phyloP scores from a whole-genome alignment of 1,284 basidiomycete genomes.

The Heterobasidion annosum region DNA sequence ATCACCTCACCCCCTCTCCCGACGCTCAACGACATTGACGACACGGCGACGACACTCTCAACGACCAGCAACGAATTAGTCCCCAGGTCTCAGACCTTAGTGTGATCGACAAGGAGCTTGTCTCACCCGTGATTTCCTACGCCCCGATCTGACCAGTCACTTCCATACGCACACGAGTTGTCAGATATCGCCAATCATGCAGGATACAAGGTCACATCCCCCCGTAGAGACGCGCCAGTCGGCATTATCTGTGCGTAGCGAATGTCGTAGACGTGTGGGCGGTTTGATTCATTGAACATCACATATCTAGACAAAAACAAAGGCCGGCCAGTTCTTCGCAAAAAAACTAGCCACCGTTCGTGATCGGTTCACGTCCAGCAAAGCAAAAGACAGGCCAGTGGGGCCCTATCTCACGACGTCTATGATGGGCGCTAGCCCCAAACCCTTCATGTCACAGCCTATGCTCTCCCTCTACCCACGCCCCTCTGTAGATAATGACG shows the following conservation, averaged over 20 bases:
- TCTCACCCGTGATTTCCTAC: no score
- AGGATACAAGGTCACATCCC: neutral
- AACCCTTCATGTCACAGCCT: slow-evolving; percentile 2
- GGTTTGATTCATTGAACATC: neutral
- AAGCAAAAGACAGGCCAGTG: neutral
- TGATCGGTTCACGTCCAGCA: neutral
- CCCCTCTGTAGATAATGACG: neutral
- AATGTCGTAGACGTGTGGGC: neutral
- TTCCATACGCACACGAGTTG: neutral
- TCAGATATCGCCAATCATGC: neutral
- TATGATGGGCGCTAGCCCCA: neutral
- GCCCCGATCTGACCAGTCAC: no score
- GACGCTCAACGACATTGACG: no score
- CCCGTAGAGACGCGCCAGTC: neutral
- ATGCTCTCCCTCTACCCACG: neutral
- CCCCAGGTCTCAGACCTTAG: no score
- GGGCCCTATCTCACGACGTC: neutral
- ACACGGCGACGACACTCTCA: no score
- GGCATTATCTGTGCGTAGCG: neutral
- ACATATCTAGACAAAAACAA: neutral
- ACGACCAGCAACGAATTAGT: no score
- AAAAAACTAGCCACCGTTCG: neutral
- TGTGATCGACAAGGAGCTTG: no score
- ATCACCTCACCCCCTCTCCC: no score
- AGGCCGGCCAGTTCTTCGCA: neutral